A percentile compares a stretch with the other conserved stretches of the same genome.
Conservation (phyloP, 768 basidiomycete species). For the Inosperma sp. region DNA sequence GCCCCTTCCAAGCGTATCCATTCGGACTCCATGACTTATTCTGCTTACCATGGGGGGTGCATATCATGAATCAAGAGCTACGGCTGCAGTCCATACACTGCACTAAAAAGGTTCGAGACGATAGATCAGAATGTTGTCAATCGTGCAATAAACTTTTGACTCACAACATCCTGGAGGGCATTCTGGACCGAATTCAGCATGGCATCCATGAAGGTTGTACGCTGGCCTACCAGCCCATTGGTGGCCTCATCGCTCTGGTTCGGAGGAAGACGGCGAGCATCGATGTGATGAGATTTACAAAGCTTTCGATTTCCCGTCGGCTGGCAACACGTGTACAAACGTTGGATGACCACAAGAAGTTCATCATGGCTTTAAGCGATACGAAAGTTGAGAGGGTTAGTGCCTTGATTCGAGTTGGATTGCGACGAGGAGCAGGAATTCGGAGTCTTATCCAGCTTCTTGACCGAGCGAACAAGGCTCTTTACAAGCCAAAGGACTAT, state of each 20-base stretch:
- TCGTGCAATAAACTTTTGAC: neutral
- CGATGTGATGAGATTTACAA: neutral
- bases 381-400: constrained; percentile 17
- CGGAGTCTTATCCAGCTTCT: constrained; percentile 6
- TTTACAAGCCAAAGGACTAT: constrained; percentile 19
- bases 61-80: neutral
- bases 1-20: neutral
- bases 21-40: constrained; percentile 1
- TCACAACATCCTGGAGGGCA: neutral
- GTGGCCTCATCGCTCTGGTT: too few relatives aligned
- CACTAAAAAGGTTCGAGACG: neutral
- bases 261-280: constrained; percentile 2
- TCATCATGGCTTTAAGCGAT: constrained; percentile 16
- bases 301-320: constrained; percentile 13
- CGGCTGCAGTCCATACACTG: neutral
- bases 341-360: constrained; percentile 15
- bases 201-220: neutral
- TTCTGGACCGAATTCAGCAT: neutral
- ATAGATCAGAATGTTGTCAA: neutral
- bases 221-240: neutral
- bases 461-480: constrained; percentile 10
- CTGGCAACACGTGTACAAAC: constrained; percentile 9
- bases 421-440: constrained; percentile 8
- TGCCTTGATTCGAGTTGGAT: constrained; percentile 12
- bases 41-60: neutral